Percentiles rank a stretch among this genome's conserved stretches.
Evolutionary conservation across 306 rosid species (phyloP).

Genomic region (Sicyos edulis): DNA sequence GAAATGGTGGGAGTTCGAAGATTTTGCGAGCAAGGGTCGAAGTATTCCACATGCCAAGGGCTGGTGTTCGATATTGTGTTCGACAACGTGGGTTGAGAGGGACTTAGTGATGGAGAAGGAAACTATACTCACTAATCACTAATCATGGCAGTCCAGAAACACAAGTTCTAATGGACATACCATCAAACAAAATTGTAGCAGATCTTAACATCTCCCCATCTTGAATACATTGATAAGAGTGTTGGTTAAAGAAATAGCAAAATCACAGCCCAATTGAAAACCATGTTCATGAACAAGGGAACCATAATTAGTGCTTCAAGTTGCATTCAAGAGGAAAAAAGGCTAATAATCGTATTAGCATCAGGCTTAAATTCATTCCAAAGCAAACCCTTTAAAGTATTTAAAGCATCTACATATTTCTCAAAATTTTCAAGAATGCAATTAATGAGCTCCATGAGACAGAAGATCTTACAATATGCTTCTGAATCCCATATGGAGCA

Average conservation of each 20-base stretch:
- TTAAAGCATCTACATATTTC: constrained; percentile 31
- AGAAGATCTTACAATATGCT: constrained; percentile 39
- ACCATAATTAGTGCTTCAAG: constrained; percentile 43
- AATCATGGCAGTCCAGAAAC: constrained; percentile 75
- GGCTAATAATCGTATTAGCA: constrained; percentile 45
- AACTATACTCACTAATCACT: no score
- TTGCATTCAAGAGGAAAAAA: constrained; percentile 43
- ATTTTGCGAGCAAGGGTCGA: no score
- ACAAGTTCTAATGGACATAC: constrained; percentile 41
- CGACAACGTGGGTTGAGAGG: no score
- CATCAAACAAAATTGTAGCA: constrained; percentile 47
- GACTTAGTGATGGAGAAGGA: no score
- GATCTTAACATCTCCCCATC: constrained; percentile 48
- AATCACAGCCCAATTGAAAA: constrained; percentile 50
- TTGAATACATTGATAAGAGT: constrained; percentile 63
- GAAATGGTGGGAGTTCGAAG: no score
- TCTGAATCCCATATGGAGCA: constrained; percentile 40
- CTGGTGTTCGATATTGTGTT: no score
- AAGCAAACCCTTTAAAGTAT: constrained; percentile 41
- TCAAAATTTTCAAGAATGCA: constrained; percentile 45
- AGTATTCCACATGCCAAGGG: no score
- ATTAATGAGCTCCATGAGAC: constrained; percentile 71
- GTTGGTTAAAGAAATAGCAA: constrained; percentile 41
- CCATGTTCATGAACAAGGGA: constrained; percentile 50
- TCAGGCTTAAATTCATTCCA: constrained; percentile 40